These are phyloP conservation scores for Ophiostoma angusticollis DNA, from an alignment of 2,329 filamentous ascomycete genomes.

Conservation along the genomic window DNA sequence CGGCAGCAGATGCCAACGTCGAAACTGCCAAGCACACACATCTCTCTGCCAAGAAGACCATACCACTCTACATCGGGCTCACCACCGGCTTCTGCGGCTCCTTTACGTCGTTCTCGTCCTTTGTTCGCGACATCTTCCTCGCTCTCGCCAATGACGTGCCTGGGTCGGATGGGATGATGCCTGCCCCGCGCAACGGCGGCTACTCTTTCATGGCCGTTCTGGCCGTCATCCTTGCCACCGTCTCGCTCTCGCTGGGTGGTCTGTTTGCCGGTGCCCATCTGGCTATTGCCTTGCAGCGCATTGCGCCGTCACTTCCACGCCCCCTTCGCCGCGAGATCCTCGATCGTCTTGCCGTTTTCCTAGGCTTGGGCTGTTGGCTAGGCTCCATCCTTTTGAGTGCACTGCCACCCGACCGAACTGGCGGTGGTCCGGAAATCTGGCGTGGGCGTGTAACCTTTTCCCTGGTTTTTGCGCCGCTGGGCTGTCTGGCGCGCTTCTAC, in stretches of 20 bases:
- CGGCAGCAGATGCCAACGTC: background rate
- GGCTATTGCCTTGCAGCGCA: conserved; percentile 46
- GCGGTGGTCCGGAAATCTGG: conserved; percentile 45
- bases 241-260: conserved; percentile 56
- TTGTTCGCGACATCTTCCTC: conserved; percentile 53
- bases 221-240: conserved; percentile 59
- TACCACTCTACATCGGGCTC: conserved; percentile 63
- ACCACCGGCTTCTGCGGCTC: conserved; percentile 61
- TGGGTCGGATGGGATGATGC: conserved; percentile 16
- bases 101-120: conserved; percentile 58
- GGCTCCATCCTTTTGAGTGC: conserved; percentile 60
- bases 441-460: conserved; percentile 64
- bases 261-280: conserved; percentile 64
- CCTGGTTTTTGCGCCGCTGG: conserved; percentile 69
- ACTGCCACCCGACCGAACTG: conserved; percentile 49
- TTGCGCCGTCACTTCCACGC: conserved; percentile 49
- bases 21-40: conserved; percentile 42
- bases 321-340: conserved; percentile 43
- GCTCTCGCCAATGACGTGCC: conserved; percentile 64
- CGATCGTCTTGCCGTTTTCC: conserved; percentile 48
- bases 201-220: conserved; percentile 74
- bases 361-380: conserved; percentile 66
- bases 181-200: conserved; percentile 48
- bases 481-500: conserved; percentile 66
- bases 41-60: conserved; percentile 61